Percentiles rank a stretch among this genome's conserved stretches.
phyloP scores from a whole-genome alignment of 345 rosid genomes.

The Eucalyptus cloeziana region DNA sequence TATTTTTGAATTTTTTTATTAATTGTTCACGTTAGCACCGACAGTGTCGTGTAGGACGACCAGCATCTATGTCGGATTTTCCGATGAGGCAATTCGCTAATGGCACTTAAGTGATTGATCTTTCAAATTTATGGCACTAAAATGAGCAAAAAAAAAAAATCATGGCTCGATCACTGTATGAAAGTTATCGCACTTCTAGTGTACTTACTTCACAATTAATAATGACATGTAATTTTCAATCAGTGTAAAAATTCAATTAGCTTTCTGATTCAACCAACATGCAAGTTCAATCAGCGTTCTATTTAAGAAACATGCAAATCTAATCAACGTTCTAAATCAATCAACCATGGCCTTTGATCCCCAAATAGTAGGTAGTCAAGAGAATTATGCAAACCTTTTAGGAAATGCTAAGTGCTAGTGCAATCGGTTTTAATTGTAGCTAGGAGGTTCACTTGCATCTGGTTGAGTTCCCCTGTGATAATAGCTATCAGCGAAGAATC shows the following conservation, averaged over 20 bases:
- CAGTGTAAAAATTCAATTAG: not conserved
- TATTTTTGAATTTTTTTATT: too few relatives aligned
- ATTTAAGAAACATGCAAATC: not conserved
- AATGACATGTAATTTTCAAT: not conserved
- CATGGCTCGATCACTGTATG: fast-evolving
- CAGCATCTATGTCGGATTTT: fast-evolving
- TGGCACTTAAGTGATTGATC: too few relatives aligned
- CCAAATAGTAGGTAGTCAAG: not conserved
- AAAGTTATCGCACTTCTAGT: too few relatives aligned
- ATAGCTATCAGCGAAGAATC: not conserved
- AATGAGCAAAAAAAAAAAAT: too few relatives aligned
- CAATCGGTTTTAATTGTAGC: not conserved
- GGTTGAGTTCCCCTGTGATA: not conserved
- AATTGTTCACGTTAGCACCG: too few relatives aligned
- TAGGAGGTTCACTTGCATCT: not conserved
- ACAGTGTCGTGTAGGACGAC: fast-evolving
- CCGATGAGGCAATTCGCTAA: fast-evolving
- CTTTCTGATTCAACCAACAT: not conserved
- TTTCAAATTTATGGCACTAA: too few relatives aligned
- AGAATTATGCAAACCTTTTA: not conserved
- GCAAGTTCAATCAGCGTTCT: not conserved
- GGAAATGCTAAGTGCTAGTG: not conserved
- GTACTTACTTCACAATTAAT: not conserved
- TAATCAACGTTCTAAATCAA: not conserved
- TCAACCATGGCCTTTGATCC: not conserved